Evolutionary conservation across 352 stramenopile genomes (phyloP), one percentile per base, ranked within the genome.

Genomic region (Globisporangium emineosum): DNA sequence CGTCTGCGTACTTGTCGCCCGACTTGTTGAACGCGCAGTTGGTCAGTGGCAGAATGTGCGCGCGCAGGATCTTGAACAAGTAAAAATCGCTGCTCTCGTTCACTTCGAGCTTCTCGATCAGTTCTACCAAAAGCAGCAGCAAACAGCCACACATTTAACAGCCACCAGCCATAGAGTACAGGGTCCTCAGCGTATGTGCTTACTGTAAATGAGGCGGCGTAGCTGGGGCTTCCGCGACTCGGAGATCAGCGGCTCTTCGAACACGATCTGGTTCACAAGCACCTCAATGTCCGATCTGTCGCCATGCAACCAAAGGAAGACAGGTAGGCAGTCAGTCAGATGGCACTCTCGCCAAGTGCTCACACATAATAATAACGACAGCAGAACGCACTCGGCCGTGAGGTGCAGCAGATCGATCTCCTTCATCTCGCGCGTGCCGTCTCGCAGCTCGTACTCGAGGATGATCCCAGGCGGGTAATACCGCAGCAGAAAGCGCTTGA

Each of bases 1-100:
- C n/a, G 19, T 12, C n/a, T 9, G 66, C 71, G 53, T 73, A 94
- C 82, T 98, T 98, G 81, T 98, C 94, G 51, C 94, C 95, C 9
- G 83, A 95, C 68, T 98, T 98, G 87, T 98, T 98, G 77, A 98
- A 98, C 25, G 93, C 95, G 64, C 95, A 98, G 71, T 98, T 98
- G 29, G 94, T 98, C 53, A 98, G 72, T 27, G 94, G 94, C 51
- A 98, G 72, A 49, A 98, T 98, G 72, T 98, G 95, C 17, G 94
- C 93, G 15, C 92, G 77, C 40, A 98, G 72, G 71, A 98, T 98
- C 80, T 98, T 98, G 75, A 98, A 98, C 7, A 98, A 73, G 71
- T 98, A 98, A 59, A 98, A 98, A 67, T 98, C 94, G 66, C 90
- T 94, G 71, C 77, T 97, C 64, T 98, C 92, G 69, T 98, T 97